Evolutionary conservation across 306 rosid genomes (phyloP).

Genomic region (Datisca glomerata): DNA sequence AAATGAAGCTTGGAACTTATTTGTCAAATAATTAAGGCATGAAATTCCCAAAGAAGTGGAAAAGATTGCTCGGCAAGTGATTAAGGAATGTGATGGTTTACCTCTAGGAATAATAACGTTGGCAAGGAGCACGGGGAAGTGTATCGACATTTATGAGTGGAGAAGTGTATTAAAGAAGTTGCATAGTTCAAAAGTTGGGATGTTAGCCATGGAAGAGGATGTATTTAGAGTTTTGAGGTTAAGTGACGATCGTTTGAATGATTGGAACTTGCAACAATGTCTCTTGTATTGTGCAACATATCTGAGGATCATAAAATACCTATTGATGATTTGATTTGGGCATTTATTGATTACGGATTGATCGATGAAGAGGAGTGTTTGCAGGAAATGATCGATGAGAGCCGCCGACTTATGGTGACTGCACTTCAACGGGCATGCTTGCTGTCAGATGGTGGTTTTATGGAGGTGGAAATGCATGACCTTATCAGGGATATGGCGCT

Average conservation of each 20-base stretch:
- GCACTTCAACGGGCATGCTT: neutral
- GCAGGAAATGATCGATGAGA: constrained; percentile 10
- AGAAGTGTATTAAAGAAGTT: neutral
- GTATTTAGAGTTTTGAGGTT: constrained; percentile 13
- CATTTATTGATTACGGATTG: constrained; percentile 11
- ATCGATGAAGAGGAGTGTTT: constrained; percentile 9
- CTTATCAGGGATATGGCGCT: constrained; percentile 10
- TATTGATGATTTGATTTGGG: constrained; percentile 9
- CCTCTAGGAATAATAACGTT: neutral
- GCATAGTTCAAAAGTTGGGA: neutral
- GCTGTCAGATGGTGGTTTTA: neutral
- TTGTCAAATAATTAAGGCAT: constrained; percentile 4
- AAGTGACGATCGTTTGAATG: constrained; percentile 14
- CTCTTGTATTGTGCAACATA: constrained; percentile 14
- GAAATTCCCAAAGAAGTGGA: neutral
- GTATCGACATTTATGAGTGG: neutral
- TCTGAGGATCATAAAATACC: constrained; percentile 11
- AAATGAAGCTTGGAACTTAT: constrained; percentile 13
- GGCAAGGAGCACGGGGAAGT: constrained; percentile 5
- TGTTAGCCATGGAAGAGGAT: constrained; percentile 14
- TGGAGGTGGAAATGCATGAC: constrained; percentile 11
- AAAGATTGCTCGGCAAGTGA: neutral
- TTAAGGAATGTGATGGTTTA: neutral
- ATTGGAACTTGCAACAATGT: constrained; percentile 2
- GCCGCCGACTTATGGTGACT: constrained; percentile 1